Conservation (phyloP, 768 basidiomycete genomes). For the Kwoniella dejecticola region DNA sequence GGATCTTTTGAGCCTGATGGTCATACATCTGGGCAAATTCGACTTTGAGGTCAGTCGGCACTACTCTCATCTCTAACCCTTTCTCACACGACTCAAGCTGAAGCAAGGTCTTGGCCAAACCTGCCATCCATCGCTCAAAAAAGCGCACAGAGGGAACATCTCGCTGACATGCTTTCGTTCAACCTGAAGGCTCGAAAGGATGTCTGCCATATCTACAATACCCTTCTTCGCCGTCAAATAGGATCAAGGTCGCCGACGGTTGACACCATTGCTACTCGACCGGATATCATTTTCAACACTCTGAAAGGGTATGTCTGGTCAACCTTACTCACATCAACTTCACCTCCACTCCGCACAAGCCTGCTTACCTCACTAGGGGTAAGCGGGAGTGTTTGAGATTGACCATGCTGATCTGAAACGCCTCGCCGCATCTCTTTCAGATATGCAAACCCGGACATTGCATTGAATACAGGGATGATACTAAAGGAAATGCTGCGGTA, state of each 20-base stretch:
- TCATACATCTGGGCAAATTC: slow-evolving; percentile 78
- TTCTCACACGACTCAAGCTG: too few relatives aligned
- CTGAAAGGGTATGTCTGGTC: slow-evolving; percentile 64
- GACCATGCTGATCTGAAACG: neutral
- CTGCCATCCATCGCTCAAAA: too few relatives aligned
- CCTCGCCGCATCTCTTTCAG: slow-evolving; percentile 54
- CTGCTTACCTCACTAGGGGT: neutral
- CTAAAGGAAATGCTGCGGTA: slow-evolving; percentile 94
- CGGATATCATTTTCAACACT: slow-evolving; percentile 74
- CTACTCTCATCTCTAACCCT: slow-evolving; percentile 26
- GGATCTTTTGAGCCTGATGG: slow-evolving; percentile 77
- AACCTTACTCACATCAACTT: neutral
- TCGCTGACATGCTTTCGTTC: neutral
- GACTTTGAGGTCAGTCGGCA: slow-evolving; percentile 80
- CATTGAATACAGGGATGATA: slow-evolving; percentile 97
- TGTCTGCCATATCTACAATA: slow-evolving; percentile 59
- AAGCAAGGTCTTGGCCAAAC: too few relatives aligned
- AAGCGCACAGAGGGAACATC: neutral
- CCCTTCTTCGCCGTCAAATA: slow-evolving; percentile 71
- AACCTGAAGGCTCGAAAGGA: slow-evolving; percentile 58
- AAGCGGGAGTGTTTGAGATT: neutral
- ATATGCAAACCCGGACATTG: slow-evolving; percentile 93
- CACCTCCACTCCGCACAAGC: neutral
- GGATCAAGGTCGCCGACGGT: slow-evolving; percentile 94
- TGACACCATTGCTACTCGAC: slow-evolving; percentile 79